Base-by-base conservation (phyloP, 768 basidiomycete species). In the Boletus pseudo-olivaceus region DNA sequence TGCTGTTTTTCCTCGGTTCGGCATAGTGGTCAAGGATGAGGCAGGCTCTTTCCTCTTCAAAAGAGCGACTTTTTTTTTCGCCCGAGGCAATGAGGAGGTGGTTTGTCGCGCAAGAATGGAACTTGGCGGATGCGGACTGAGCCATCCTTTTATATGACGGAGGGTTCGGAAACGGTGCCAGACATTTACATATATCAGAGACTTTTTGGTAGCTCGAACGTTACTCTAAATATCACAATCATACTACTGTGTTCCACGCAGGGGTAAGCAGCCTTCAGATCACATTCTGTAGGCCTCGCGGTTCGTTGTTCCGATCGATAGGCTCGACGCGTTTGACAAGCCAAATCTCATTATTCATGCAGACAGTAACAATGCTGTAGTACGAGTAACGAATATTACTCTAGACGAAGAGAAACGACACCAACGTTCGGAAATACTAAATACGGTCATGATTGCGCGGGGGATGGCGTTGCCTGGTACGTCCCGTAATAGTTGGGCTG, bases 401-500 rank as follows among this genome's bases (percentile, higher is more conserved):
- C 65, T 66, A 66, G 37, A 48, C 44, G n/a, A 3, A 5, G 33
- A 19, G 7, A 39, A 40, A 19, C 44, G 41, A 57, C 39, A 50
- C 19, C 47, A 26, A 55, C 23, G 40, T 38, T n/a, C 14, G 53
- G 12, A 38, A 14, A 43, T 34, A 41, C 15, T 8, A 40, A 34
- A 14, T 15, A 41, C 30, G 15, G 20, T 65, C 49, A 69, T 19
- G 66, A 63, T 37, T 72, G 69, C 17, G 69, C 69, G 5, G 69
- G 65, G 2, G 69, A 71, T 1, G 69, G 65, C 33, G 65, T 64
- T 14, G 70, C 52, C 32, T 71, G 69, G 23, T 70, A 70, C n/a
- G 66, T 7, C 47, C 69, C 69, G 23, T 72, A 70, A 52, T 71
- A 71, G 32, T 60, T 64, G 35, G 70, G 62, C 33, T 66, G 70